Conservation (phyloP, 257 asterid genomes). For the Pogostemon cablin region DNA sequence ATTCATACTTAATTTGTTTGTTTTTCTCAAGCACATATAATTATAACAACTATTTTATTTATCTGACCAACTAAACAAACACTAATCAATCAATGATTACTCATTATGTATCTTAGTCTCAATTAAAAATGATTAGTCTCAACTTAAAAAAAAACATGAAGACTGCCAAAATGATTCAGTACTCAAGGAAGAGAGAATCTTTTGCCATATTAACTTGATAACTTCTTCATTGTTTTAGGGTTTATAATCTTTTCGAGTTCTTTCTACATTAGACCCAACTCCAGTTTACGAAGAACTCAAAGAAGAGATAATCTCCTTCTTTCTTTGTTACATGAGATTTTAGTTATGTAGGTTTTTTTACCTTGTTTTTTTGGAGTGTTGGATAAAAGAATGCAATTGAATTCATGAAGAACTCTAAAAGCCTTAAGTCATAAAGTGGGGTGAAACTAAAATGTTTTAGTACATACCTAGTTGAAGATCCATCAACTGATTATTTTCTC, state of each 20-base stretch:
- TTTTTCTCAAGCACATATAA: conserved; percentile 10
- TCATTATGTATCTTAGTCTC: background rate
- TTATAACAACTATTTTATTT: background rate
- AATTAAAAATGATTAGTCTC: background rate
- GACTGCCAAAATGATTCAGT: background rate
- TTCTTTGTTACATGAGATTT: conserved; percentile 24
- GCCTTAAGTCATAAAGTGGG: too few species aligned
- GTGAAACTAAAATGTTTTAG: too few species aligned
- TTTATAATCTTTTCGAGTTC: conserved; percentile 2
- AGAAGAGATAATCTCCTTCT: conserved; percentile 25
- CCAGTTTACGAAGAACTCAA: conserved; percentile 37
- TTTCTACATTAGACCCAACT: background rate
- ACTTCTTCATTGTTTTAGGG: conserved; percentile 36
- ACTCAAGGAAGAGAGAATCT: background rate
- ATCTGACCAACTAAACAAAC: background rate
- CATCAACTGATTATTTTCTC: too few species aligned
- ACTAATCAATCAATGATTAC: background rate
- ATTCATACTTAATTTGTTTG: conserved; percentile 1
- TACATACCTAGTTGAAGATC: too few species aligned
- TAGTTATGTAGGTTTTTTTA: background rate
- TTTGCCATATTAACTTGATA: background rate
- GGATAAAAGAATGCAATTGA: conserved; percentile 21
- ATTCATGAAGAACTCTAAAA: background rate
- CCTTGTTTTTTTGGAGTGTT: conserved; percentile 10
- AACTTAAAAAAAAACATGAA: too few species aligned